A percentile compares a stretch with the other conserved stretches of the same genome.
Conservation (phyloP, 2,329 filamentous ascomycete species). For the Diaporthe sp. region DNA sequence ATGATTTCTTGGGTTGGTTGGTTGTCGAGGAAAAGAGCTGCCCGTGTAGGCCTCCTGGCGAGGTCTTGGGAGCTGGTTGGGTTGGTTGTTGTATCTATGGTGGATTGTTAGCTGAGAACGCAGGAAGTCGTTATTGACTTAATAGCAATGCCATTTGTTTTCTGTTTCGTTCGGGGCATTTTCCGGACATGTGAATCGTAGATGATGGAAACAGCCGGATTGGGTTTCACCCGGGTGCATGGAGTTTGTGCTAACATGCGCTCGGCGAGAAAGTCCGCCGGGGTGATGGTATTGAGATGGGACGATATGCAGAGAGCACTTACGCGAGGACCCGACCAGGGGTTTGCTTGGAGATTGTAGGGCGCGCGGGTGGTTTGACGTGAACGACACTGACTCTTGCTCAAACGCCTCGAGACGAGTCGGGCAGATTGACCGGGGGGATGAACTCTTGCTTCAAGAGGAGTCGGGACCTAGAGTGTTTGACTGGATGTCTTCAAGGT, state of each 20-base stretch:
- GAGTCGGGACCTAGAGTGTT: background rate
- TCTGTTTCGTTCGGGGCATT: background rate
- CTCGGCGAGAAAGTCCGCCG: constrained; percentile 16
- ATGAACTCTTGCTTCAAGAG: background rate
- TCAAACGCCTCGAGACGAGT: constrained; percentile 22
- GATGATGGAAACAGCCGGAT: background rate
- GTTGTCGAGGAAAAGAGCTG: background rate
- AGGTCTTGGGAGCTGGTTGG: background rate
- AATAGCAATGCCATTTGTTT: background rate
- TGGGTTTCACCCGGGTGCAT: background rate
- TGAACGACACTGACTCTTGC: constrained; percentile 30
- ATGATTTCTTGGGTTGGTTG: background rate
- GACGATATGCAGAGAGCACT: background rate
- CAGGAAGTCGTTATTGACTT: background rate
- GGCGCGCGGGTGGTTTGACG: constrained; percentile 19
- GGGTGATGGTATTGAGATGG: constrained; percentile 16
- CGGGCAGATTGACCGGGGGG: background rate
- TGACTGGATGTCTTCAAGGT: no score
- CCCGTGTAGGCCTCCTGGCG: background rate
- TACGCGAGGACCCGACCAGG: constrained; percentile 18
- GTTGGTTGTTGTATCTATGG: constrained; percentile 1
- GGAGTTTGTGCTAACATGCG: background rate
- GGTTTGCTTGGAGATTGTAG: constrained; percentile 8
- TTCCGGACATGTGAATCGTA: constrained; percentile 14
- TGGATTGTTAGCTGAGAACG: background rate